Evolutionary conservation across 2,329 filamentous ascomycete genomes (phyloP), one percentile per base, ranked within the genome.

Genomic region (Scortechinia acanthostroma): DNA sequence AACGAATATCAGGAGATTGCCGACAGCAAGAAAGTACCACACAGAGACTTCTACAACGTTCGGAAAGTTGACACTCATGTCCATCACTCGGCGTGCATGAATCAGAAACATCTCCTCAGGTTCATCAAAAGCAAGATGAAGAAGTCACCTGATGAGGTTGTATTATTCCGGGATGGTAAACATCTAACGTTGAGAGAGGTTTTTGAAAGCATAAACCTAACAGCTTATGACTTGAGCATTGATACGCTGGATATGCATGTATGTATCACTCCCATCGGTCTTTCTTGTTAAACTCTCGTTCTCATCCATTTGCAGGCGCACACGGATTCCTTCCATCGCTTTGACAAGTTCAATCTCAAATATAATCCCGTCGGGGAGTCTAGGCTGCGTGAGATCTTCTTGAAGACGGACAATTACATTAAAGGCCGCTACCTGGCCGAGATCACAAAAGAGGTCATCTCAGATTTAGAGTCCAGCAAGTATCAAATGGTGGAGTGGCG

Each of bases 121-220:
- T 98, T 98, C 66, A 98, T 98, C 71, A 98, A 98, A 68, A 95
- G 90, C 66, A 98, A 98, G 69, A 96, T 98, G 89, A 97, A 96
- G 76, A 98, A 95, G 65, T 93, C 80, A 16, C 90, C 91, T 0
- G 88, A 97, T 56, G 93, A 98, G 66, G 81, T 93, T 22, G 93
- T 98, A 4, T 76, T 98, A 40, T 94, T 83, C 63, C 80, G 93
- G 58, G 93, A 98, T 62, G 91, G 87, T 48, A 95, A 91, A 63
- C 81, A 95, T 63, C 71, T 98, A 54, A 97, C 93, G 1, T 68
- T 98, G 48, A 82, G 80, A 47, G 88, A 98, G 65, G 93, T 98
- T 1, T 98, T 98, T 63, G 85, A 95, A 56, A 95, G 90, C 66
- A 95, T 98, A 69, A 95, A 95, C 51, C 70, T 98, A 54, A 97